A percentile compares a stretch with the other conserved stretches of the same genome.
These are phyloP conservation scores for Globisporangium echinulatum DNA, from an alignment of 352 stramenopile genomes.

Conservation along the genomic window DNA sequence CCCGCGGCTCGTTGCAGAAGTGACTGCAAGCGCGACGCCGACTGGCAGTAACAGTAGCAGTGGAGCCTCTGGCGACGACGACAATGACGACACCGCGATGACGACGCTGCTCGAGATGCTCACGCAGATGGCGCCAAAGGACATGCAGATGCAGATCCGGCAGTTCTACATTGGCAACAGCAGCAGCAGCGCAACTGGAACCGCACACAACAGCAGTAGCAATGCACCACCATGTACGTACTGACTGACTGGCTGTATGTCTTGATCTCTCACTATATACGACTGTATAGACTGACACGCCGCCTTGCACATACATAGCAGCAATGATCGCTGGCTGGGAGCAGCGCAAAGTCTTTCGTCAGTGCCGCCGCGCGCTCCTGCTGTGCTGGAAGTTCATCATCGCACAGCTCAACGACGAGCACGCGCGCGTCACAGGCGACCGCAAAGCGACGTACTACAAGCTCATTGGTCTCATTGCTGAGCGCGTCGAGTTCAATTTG, in stretches of 20 bases:
- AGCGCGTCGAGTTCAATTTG: conserved; percentile 64
- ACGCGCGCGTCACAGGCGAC: conserved; percentile 21
- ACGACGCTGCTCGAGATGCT: conserved; percentile 31
- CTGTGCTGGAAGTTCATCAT: conserved; percentile 65
- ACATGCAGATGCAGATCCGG: conserved; percentile 46
- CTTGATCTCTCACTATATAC: not conserved
- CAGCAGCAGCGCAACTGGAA: conserved; percentile 1
- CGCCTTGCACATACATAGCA: not conserved
- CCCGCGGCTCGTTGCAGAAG: conserved; percentile 38
- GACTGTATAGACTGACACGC: not conserved
- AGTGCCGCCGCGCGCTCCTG: conserved; percentile 52
- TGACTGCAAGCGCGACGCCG: conserved; percentile 10
- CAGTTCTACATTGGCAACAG: conserved; percentile 39
- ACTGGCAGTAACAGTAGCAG: not conserved
- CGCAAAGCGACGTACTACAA: conserved; percentile 54
- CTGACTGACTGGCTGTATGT: not conserved
- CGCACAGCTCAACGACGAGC: conserved; percentile 49
- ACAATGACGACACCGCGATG: conserved; percentile 15
- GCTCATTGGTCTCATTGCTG: conserved; percentile 50
- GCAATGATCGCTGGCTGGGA: conserved; percentile 25
- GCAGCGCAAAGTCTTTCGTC: conserved; percentile 39
- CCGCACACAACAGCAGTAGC: conserved; percentile 1
- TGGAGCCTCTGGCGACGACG: conserved; percentile 4
- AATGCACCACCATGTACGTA: conserved; percentile 13
- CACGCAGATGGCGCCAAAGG: conserved; percentile 49